Conservation (phyloP, 2,329 filamentous ascomycete genomes). For the Emmonsiellopsis sp. region DNA sequence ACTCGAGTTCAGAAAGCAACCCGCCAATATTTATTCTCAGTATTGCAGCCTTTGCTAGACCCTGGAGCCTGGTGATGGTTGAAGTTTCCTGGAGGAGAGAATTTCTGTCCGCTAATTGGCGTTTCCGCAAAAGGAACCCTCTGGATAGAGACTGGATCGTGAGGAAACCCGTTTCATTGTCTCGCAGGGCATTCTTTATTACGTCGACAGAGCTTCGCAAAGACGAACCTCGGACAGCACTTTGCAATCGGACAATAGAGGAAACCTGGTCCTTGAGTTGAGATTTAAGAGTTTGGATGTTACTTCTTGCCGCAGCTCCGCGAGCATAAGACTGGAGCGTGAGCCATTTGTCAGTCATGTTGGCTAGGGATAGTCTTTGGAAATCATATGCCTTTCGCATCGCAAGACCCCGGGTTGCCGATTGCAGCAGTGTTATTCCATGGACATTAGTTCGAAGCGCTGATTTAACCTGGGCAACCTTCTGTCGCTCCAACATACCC, state of each 20-base stretch:
- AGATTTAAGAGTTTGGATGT: constrained; percentile 19
- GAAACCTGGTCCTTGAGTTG: constrained; percentile 21
- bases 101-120: constrained; percentile 21
- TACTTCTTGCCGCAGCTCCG: constrained; percentile 25
- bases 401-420: constrained; percentile 14
- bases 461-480: constrained; percentile 16
- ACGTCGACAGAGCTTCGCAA: constrained; percentile 23
- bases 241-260: constrained; percentile 25
- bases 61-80: constrained; percentile 29
- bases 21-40: constrained; percentile 31
- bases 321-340: constrained; percentile 39
- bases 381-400: constrained; percentile 30
- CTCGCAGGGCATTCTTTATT: constrained; percentile 31
- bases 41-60: constrained; percentile 32
- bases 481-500: constrained; percentile 25
- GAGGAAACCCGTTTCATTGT: constrained; percentile 36
- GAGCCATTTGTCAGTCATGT: constrained; percentile 32
- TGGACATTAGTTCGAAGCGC: constrained; percentile 19
- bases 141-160: constrained; percentile 46
- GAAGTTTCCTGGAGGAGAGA: constrained; percentile 23
- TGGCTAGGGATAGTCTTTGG: constrained; percentile 33
- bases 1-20: constrained; percentile 61
- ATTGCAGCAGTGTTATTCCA: constrained; percentile 21
- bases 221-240: constrained; percentile 22
- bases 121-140: constrained; percentile 27